Evolutionary conservation across 2,329 filamentous ascomycete genomes (phyloP).

Genomic region (Sporothrix euskadiensis): DNA sequence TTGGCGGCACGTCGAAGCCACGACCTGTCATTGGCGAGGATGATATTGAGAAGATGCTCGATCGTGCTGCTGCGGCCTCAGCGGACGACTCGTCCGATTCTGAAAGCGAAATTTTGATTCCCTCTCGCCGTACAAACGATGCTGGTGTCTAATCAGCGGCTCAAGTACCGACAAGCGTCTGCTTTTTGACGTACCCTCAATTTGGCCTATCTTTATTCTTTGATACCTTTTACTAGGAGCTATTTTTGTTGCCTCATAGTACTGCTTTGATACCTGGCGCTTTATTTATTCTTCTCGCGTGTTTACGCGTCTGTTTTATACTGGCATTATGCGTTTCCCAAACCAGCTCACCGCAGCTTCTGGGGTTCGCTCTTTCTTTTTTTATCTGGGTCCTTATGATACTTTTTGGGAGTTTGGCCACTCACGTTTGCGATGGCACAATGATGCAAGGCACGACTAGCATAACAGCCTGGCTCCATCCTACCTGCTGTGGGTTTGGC

Average conservation of each 20-base stretch:
- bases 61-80: conserved; percentile 50
- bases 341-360: not conserved
- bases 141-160: conserved; percentile 19
- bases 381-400: not conserved
- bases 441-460: not conserved
- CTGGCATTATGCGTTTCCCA: not conserved
- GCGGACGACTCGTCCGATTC: conserved; percentile 58
- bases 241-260: not conserved
- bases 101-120: conserved; percentile 58
- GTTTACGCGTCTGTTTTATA: not conserved
- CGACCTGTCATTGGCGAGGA: conserved; percentile 52
- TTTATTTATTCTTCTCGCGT: not conserved
- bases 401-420: not conserved
- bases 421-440: not conserved
- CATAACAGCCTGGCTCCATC: not conserved
- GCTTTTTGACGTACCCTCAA: not conserved
- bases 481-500: not conserved
- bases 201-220: not conserved
- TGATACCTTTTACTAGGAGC: not conserved
- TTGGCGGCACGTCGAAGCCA: conserved; percentile 45
- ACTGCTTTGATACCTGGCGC: not conserved
- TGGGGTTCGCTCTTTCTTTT: not conserved
- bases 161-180: not conserved
- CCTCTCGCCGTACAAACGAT: conserved; percentile 34
- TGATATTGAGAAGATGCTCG: conserved; percentile 61